A percentile compares a stretch with the other conserved stretches of the same genome.
These are phyloP conservation scores for Stephania cephalantha DNA, from an alignment of 164 flowering plant genomes.

Conservation along the genomic window DNA sequence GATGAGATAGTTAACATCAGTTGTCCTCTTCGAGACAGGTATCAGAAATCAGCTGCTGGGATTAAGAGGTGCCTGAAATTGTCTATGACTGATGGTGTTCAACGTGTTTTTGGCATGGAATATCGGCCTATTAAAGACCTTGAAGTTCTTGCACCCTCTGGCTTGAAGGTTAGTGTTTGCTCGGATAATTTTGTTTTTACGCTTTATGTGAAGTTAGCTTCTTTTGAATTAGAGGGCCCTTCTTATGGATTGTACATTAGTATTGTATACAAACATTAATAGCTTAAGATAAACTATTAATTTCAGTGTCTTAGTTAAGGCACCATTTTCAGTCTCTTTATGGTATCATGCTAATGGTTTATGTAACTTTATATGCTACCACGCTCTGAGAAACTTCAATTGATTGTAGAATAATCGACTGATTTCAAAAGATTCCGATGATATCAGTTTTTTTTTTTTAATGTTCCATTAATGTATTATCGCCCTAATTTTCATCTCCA, in stretches of 20 bases:
- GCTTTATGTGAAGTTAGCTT: no score
- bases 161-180: slow-evolving; percentile 57
- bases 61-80: slow-evolving; percentile 81
- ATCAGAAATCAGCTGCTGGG: slow-evolving; percentile 61
- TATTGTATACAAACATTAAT: no score
- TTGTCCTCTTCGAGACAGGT: slow-evolving; percentile 63
- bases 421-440: no score
- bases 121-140: slow-evolving; percentile 81
- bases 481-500: not conserved
- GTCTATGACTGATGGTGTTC: slow-evolving; percentile 93
- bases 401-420: no score
- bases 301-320: no score
- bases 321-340: no score
- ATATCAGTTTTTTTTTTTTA: not conserved
- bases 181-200: not conserved
- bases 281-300: no score
- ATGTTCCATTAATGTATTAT: not conserved
- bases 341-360: no score
- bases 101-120: slow-evolving; percentile 90
- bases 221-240: no score
- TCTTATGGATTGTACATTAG: no score
- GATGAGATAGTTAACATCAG: slow-evolving; percentile 84
- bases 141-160: slow-evolving; percentile 71
- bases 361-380: no score
- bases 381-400: no score